Percentiles rank a stretch among this genome's conserved stretches.
phyloP scores from a whole-genome alignment of 2,329 filamentous ascomycete genomes.

The Aspergillus tamarii region DNA sequence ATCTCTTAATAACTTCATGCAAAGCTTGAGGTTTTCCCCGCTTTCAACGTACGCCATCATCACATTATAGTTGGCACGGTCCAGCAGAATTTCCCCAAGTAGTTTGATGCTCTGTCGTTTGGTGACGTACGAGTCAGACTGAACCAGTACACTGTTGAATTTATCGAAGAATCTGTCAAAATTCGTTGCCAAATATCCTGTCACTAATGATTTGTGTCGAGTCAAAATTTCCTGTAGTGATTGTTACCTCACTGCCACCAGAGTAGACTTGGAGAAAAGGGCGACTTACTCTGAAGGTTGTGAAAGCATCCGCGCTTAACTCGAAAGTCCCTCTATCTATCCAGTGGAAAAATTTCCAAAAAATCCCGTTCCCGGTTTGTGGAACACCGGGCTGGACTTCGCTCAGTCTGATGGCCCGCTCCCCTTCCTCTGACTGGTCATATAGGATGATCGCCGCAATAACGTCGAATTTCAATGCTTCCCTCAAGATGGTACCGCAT shows the following conservation, averaged over 20 bases:
- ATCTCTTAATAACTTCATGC: conserved; percentile 95
- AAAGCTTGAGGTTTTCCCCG: conserved; percentile 94
- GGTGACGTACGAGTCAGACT: conserved; percentile 94
- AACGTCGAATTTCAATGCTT: conserved; percentile 87
- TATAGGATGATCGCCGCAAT: conserved; percentile 91
- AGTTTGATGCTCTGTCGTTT: conserved; percentile 98
- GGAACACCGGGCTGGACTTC: conserved; percentile 75
- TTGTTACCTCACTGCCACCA: conserved; percentile 14
- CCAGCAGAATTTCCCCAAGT: conserved; percentile 89
- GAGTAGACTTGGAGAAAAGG: background rate
- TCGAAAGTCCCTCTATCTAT: conserved; percentile 97
- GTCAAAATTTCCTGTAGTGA: conserved; percentile 80
- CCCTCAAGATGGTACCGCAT: conserved; percentile 84
- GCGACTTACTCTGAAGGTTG: conserved; percentile 80
- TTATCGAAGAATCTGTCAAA: conserved; percentile 91
- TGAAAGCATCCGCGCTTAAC: conserved; percentile 95
- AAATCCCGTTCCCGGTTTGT: conserved; percentile 80
- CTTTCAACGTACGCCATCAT: conserved; percentile 98
- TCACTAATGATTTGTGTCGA: conserved; percentile 88
- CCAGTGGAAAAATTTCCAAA: conserved; percentile 97
- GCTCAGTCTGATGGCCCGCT: conserved; percentile 73
- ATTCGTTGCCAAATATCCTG: conserved; percentile 83
- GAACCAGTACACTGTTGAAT: conserved; percentile 85
- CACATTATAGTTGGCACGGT: conserved; percentile 94
- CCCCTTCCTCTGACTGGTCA: conserved; percentile 78